Percentiles rank a stretch among this genome's conserved stretches.
Evolutionary conservation across 768 basidiomycete species (phyloP).

Genomic region (Termitomyces sp.): DNA sequence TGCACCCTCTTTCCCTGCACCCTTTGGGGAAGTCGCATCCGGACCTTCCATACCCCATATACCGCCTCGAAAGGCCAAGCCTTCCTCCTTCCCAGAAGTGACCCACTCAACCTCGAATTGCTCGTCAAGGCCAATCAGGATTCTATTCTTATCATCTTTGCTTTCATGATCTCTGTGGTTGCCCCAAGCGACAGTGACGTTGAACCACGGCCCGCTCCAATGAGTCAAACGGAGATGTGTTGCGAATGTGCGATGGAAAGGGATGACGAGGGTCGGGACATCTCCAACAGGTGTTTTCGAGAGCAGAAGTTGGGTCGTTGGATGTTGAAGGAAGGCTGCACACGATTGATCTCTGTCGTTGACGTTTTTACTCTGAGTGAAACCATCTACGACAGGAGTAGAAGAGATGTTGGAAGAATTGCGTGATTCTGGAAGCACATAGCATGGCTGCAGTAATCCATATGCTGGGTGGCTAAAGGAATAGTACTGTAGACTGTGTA

Average conservation of each 20-base stretch:
- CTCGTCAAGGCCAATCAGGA: constrained; percentile 30
- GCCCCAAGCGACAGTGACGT: constrained; percentile 31
- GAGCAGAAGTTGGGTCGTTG: constrained; percentile 25
- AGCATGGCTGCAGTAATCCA: constrained; percentile 28
- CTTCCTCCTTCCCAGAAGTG: constrained; percentile 13
- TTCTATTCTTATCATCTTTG: constrained; percentile 19
- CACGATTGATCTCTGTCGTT: constrained; percentile 13
- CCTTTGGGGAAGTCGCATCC: constrained; percentile 23
- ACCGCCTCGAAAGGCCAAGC: constrained; percentile 31
- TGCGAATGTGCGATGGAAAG: constrained; percentile 28
- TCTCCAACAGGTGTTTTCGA: constrained; percentile 11
- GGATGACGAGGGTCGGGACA: constrained; percentile 28
- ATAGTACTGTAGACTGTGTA: constrained; percentile 21
- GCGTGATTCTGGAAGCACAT: constrained; percentile 13
- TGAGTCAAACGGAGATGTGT: constrained; percentile 32
- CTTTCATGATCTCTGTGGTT: constrained; percentile 18
- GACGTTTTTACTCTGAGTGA: neutral
- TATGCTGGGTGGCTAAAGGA: constrained; percentile 31
- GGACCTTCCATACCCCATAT: constrained; percentile 36
- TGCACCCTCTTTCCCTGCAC: constrained; percentile 26
- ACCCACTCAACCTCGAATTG: constrained; percentile 36
- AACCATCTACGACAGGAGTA: too few species aligned
- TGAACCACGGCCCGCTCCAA: constrained; percentile 32
- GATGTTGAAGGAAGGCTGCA: constrained; percentile 15
- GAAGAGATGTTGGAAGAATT: neutral